Evolutionary conservation across 371 early-diverging fungal species (phyloP).

Genomic region (Batkoa obscura): DNA sequence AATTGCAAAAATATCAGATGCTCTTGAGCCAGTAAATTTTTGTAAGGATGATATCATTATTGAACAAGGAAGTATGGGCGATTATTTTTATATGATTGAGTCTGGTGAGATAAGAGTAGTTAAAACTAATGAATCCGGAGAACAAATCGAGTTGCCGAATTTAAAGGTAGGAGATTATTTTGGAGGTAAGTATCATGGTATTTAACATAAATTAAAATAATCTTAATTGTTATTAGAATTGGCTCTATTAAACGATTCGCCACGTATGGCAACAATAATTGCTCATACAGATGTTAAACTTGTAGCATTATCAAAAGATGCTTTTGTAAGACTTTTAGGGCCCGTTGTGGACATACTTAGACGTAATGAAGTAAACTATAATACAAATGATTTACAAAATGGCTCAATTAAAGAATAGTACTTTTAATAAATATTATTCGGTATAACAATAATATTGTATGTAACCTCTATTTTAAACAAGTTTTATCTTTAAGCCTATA

Average conservation of each 20-base stretch:
- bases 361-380: constrained; percentile 40
- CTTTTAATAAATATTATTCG: too few relatives aligned
- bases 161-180: constrained; percentile 82
- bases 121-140: constrained; percentile 53
- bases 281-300: constrained; percentile 82
- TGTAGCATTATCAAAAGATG: constrained; percentile 75
- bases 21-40: constrained; percentile 66
- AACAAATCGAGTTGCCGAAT: constrained; percentile 51
- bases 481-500: too few relatives aligned
- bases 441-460: too few relatives aligned
- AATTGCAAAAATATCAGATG: constrained; percentile 87
- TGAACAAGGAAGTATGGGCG: constrained; percentile 69
- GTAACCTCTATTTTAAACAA: too few relatives aligned
- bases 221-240: constrained; percentile 38
- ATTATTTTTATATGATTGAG: constrained; percentile 78
- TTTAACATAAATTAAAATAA: too few relatives aligned
- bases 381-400: too few relatives aligned
- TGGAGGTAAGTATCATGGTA: constrained; percentile 45
- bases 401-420: too few relatives aligned
- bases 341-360: constrained; percentile 83
- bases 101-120: constrained; percentile 66
- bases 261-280: constrained; percentile 76
- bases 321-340: constrained; percentile 82
- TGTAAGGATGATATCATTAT: constrained; percentile 64
- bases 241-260: constrained; percentile 75